Evolutionary conservation across 768 basidiomycete species (phyloP).

Genomic region (Rhodosporidiobolus sp.): DNA sequence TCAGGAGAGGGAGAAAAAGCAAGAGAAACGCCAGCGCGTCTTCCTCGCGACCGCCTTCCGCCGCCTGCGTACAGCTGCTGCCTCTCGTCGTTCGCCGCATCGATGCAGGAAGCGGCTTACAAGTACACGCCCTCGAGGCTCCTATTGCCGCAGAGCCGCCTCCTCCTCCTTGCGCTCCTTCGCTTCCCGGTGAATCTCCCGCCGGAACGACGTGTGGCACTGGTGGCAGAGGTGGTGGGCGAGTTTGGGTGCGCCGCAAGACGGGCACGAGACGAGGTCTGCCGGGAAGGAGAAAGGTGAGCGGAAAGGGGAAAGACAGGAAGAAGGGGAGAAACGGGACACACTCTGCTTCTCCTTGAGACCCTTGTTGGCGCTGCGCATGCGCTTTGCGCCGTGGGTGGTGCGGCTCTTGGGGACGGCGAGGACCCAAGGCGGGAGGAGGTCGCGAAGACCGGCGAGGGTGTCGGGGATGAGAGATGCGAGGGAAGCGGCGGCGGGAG

Average conservation of each 20-base stretch:
- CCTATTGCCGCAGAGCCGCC: background rate
- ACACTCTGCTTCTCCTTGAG: constrained; percentile 87
- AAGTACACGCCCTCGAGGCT: background rate
- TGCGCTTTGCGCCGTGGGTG: constrained; percentile 89
- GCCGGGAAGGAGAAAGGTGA: background rate
- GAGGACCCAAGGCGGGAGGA: constrained; percentile 80
- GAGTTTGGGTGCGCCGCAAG: constrained; percentile 81
- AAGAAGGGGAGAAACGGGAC: constrained; percentile 41
- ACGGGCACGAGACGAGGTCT: constrained; percentile 91
- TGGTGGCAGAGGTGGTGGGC: constrained; percentile 79
- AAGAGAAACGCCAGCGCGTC: too few species aligned
- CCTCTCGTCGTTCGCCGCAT: too few species aligned
- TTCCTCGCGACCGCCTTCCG: too few species aligned
- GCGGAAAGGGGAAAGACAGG: background rate
- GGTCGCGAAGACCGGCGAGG: constrained; percentile 56
- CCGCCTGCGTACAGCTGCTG: too few species aligned
- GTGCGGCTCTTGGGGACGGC: constrained; percentile 93
- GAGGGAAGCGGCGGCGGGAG: constrained; percentile 6
- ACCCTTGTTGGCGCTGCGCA: constrained; percentile 91
- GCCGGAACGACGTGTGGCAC: constrained; percentile 70
- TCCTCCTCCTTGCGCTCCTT: constrained; percentile 11
- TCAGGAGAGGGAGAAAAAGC: background rate
- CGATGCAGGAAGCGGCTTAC: background rate
- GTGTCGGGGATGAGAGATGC: constrained; percentile 29
- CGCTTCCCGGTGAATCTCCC: constrained; percentile 60